Base-by-base conservation (phyloP, 306 rosid genomes). In the Citrullus amarus region DNA sequence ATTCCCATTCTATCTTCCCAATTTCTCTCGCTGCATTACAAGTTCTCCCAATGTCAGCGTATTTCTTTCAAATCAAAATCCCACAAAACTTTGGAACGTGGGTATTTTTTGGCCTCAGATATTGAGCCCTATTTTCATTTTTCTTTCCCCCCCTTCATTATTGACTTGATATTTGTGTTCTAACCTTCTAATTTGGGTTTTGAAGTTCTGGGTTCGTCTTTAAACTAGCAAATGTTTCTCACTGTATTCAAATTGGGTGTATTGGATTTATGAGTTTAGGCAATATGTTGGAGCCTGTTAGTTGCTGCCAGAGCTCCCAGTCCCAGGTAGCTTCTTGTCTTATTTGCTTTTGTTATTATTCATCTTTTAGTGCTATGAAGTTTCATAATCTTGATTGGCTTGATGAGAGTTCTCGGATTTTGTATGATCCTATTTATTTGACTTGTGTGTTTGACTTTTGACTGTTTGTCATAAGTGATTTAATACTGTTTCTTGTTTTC, bases 201-300 rank as follows among this genome's bases (percentile, higher is more conserved):
- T 41, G 43, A 36, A 25, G 66, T 78, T 78, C 72, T 61, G 86
- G 85, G 54, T 83, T 79, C 63, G 32, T 41, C 8, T 67, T 66
- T 62, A 51, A 41, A 53, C 56, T 78, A 76, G 81, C 75, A 55
- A 72, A 84, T 82, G 79, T 82, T 76, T 73, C 84, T 84, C 81
- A 80, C 69, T 83, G 86, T 84, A 79, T 76, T 82, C 80, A 66
- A 81, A 54, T 81, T 88, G 80, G 82, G 73, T 71, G 76, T 84
- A 65, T 46, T 85, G 84, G 86, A 80, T 81, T 87, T 76, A 28
- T 85, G 81, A 88, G 41, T 83, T 80, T 65, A 75, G 38, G 84
- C 88, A 86, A 82, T 73, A 92, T 90, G 99, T 80, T 88, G 79
- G 96, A 91, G 59, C 82, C 96, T 14, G 20, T 90, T 67, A 80